These are phyloP conservation scores for Suillus subluteus DNA, from an alignment of 768 basidiomycete genomes.

Conservation along the genomic window DNA sequence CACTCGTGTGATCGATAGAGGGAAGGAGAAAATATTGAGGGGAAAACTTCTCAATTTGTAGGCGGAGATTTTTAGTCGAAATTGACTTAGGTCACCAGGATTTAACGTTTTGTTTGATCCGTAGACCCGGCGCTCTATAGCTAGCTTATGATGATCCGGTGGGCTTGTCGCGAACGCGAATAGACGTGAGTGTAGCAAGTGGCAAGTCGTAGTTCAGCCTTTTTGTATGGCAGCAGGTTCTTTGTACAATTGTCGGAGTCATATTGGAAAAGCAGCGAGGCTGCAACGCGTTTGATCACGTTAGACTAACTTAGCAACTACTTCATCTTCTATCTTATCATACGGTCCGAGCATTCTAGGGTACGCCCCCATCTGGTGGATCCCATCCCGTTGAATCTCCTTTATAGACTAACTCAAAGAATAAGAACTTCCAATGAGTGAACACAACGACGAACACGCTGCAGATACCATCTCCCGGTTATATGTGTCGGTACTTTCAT, in stretches of 20 bases:
- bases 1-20: neutral
- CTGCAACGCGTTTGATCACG: conserved; percentile 7
- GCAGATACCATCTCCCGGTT: neutral
- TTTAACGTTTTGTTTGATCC: conserved; percentile 4
- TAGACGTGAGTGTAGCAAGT: neutral
- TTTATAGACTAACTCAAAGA: too few relatives aligned
- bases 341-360: too few relatives aligned
- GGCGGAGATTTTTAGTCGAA: neutral
- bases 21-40: neutral
- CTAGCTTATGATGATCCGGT: neutral
- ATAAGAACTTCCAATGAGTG: too few relatives aligned
- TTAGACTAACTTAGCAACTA: neutral
- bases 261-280: neutral
- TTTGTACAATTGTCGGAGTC: conserved; percentile 1
- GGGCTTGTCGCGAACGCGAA: neutral
- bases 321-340: neutral
- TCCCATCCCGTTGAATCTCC: too few relatives aligned
- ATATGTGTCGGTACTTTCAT: neutral
- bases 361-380: too few relatives aligned
- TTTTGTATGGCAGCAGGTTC: neutral
- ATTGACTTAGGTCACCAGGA: neutral
- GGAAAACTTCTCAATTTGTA: neutral
- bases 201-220: neutral
- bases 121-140: neutral
- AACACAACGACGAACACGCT: neutral